Conservation (phyloP, 768 basidiomycete species). For the Coprinellus aureogranulatus region DNA sequence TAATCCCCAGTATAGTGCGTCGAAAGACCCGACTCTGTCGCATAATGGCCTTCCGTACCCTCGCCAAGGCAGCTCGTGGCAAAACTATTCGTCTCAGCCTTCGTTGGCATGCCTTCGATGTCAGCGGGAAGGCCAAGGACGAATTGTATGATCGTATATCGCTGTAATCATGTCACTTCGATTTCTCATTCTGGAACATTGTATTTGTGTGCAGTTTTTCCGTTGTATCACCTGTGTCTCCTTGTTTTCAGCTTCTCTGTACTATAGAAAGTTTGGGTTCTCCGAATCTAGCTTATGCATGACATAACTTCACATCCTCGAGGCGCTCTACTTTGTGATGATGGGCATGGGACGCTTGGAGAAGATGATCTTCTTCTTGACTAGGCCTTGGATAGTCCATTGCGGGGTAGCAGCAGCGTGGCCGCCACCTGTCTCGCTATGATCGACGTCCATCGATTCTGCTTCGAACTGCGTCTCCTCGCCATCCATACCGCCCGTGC, state of each 20-base stretch:
- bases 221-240: neutral
- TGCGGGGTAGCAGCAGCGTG: slow-evolving; percentile 22
- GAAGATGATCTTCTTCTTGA: slow-evolving; percentile 82
- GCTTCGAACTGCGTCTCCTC: slow-evolving; percentile 9
- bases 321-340: too few relatives aligned
- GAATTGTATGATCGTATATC: neutral
- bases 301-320: slow-evolving; percentile 24
- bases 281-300: slow-evolving; percentile 23
- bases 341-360: slow-evolving; percentile 79
- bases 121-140: neutral
- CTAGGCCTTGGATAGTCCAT: slow-evolving; percentile 68
- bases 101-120: neutral
- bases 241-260: neutral
- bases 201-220: neutral
- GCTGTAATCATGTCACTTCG: too few relatives aligned
- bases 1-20: neutral
- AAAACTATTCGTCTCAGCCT: neutral
- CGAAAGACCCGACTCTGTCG: slow-evolving; percentile 1
- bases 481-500: slow-evolving; percentile 20
- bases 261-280: slow-evolving; percentile 2
- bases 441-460: neutral
- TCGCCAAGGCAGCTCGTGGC: neutral
- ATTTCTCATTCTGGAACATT: neutral
- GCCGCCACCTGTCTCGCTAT: neutral
- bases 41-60: neutral